Percentiles rank a stretch among this genome's conserved stretches.
phyloP scores from a whole-genome alignment of 2,329 filamentous ascomycete genomes.

The Amylocarpus encephaloides region DNA sequence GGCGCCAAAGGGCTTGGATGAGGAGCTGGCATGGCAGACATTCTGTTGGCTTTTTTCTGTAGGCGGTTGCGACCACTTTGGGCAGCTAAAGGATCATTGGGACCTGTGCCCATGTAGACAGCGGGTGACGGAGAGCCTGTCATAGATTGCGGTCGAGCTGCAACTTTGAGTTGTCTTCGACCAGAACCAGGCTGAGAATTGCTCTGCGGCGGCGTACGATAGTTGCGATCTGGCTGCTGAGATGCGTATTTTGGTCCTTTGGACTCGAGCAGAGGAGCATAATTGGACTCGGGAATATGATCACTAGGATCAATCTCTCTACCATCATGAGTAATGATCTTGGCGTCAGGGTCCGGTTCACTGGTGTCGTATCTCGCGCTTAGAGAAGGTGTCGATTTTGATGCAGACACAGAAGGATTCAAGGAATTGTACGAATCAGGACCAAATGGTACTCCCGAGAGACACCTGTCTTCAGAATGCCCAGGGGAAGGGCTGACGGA shows the following conservation, averaged over 20 bases:
- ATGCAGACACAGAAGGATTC: slow-evolving; percentile 48
- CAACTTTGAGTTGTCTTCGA: slow-evolving; percentile 46
- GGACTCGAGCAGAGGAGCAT: slow-evolving; percentile 34
- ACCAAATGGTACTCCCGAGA: slow-evolving; percentile 62
- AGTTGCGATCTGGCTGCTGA: slow-evolving; percentile 26
- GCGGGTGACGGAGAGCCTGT: slow-evolving; percentile 13
- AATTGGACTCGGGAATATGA: slow-evolving; percentile 58
- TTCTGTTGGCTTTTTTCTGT: slow-evolving; percentile 50
- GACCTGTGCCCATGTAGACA: slow-evolving; percentile 26
- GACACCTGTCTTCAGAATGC: slow-evolving; percentile 40
- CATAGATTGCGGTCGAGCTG: slow-evolving; percentile 45
- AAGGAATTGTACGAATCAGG: slow-evolving; percentile 71
- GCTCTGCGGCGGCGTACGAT: slow-evolving; percentile 40
- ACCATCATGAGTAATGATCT: slow-evolving; percentile 71
- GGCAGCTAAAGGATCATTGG: slow-evolving; percentile 33
- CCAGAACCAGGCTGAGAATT: slow-evolving; percentile 48
- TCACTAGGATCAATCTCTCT: slow-evolving; percentile 75
- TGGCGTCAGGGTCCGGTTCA: slow-evolving; percentile 50
- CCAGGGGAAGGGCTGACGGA: slow-evolving; percentile 66
- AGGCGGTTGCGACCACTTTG: slow-evolving; percentile 49
- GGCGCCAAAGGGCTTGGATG: slow-evolving; percentile 28
- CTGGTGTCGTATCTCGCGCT: slow-evolving; percentile 27
- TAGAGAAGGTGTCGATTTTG: slow-evolving; percentile 25
- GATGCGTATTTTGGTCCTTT: slow-evolving; percentile 43
- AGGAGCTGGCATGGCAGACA: slow-evolving; percentile 23